A percentile compares a stretch with the other conserved stretches of the same genome.
Evolutionary conservation across 129 eudicot genomes (phyloP).

Genomic region (Lactuca saligna): DNA sequence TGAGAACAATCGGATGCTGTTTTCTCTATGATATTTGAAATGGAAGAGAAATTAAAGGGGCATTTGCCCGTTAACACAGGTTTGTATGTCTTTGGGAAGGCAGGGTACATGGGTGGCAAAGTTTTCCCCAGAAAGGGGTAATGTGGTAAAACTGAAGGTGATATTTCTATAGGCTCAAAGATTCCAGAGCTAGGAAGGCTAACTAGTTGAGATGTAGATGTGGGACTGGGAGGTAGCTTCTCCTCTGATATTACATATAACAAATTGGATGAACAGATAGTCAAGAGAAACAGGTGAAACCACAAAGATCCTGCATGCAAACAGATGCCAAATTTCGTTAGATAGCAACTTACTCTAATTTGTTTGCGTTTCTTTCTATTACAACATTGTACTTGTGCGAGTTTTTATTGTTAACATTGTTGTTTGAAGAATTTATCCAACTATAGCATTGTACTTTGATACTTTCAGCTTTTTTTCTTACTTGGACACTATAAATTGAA

Average conservation of each 20-base stretch:
- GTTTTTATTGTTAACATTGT: no score
- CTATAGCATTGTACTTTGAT: no score
- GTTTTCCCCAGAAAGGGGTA: slow-evolving; percentile 50
- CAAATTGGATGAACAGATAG: slow-evolving; percentile 43
- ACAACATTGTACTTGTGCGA: no score
- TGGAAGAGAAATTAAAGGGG: slow-evolving; percentile 85
- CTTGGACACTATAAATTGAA: no score
- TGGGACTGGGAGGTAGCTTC: slow-evolving; percentile 23
- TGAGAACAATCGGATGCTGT: slow-evolving; percentile 84
- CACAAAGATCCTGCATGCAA: slow-evolving; percentile 71
- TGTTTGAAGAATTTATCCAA: no score
- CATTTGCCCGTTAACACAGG: slow-evolving; percentile 86
- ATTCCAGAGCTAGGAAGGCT: slow-evolving; percentile 60
- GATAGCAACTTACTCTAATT: background rate
- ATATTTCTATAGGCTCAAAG: slow-evolving; percentile 77
- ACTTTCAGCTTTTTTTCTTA: no score
- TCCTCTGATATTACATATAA: slow-evolving; percentile 40
- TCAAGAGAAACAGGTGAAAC: slow-evolving; percentile 38
- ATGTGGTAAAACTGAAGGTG: slow-evolving; percentile 82
- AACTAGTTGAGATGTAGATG: slow-evolving; percentile 47
- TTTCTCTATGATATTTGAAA: slow-evolving; percentile 63
- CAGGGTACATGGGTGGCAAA: slow-evolving; percentile 80
- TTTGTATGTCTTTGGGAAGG: slow-evolving; percentile 65
- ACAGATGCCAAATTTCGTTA: slow-evolving; percentile 12
- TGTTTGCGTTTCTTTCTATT: no score